Evolutionary conservation across 257 asterid species (phyloP).

Genomic region (Penstemon barbatus): DNA sequence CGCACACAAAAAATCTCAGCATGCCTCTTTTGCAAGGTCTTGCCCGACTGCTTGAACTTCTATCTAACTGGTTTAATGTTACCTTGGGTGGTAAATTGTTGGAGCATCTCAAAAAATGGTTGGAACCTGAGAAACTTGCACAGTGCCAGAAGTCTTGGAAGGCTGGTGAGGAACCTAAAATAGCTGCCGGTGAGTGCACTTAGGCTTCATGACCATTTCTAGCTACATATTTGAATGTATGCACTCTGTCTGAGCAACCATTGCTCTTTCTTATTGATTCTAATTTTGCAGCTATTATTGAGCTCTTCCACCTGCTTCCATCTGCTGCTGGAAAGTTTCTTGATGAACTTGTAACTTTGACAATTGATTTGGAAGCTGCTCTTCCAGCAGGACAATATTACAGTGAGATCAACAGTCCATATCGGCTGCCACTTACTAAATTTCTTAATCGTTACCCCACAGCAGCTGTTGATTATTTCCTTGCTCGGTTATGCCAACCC

Average conservation of each 20-base stretch:
- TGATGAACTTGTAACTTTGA: slow-evolving; percentile 94
- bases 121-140: slow-evolving; percentile 98
- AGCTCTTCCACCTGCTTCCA: slow-evolving; percentile 98
- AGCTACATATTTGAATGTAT: slow-evolving; percentile 13
- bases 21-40: slow-evolving; percentile 99
- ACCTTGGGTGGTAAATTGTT: slow-evolving; percentile 97
- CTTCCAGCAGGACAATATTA: slow-evolving; percentile 96
- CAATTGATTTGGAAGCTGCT: slow-evolving; percentile 95
- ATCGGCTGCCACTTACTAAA: slow-evolving; percentile 94
- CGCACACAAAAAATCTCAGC: slow-evolving; percentile 97
- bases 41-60: slow-evolving; percentile 95
- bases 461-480: slow-evolving; percentile 93
- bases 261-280: slow-evolving; percentile 18
- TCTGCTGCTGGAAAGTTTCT: slow-evolving; percentile 98
- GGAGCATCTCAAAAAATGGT: slow-evolving; percentile 99
- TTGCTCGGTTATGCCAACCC: slow-evolving; percentile 76
- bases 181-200: slow-evolving; percentile 87
- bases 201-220: slow-evolving; percentile 25
- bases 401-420: slow-evolving; percentile 98
- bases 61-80: slow-evolving; percentile 97
- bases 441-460: slow-evolving; percentile 92
- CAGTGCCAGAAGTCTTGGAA: slow-evolving; percentile 97
- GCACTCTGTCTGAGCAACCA: background rate
- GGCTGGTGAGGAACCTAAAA: slow-evolving; percentile 99
- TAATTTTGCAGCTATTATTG: slow-evolving; percentile 84